Base-by-base conservation (phyloP, 2,329 filamentous ascomycete genomes). In the Xylaria sp. region DNA sequence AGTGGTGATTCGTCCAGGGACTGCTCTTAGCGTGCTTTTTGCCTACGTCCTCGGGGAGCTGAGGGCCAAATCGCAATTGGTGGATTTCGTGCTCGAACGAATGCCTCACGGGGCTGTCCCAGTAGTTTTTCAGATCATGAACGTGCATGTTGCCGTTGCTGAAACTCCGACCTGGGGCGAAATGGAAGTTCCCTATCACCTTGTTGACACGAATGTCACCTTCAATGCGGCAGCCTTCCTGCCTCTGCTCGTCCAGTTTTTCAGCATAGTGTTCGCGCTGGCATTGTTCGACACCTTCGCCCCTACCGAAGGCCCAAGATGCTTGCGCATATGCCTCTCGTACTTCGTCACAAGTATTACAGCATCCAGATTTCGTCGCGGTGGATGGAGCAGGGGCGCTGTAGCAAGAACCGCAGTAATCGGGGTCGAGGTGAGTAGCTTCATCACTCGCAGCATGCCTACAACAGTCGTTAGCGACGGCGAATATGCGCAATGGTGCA, bases 121-220 rank as follows among this genome's bases (percentile, higher is more conserved):
- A 92, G 86, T 97, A 99, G 84, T 96, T 97, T 81, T 97, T 94
- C 72, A 99, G 86, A 79, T 99, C 97, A 84, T 99, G 96, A 23
- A 98, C 93, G 83, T 99, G 96, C 89, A 98, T 92, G 83, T 97
- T 97, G 74, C 94, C 94, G 78, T 93, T 97, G 81, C 92, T 97
- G 87, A 98, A 98, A 80, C 92, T 95, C 82, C 95, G 93, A 76
- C 96, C 96, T 1, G 96, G 96, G 0, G 97, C 96, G 76, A 99
- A 92, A 82, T 99, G 96, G 87, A 99, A 99, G 85, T 99, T 99
- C 66, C 96, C 96, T 64, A 99, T 88, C 31, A 99, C 96, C 84
- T 99, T 99, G 87, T 99, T 99, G 74, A 99, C 97, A 57, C 93
- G 92, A 75, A 99, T 88, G 48, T 90, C 89, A 68, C 96, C 96